phyloP scores from a whole-genome alignment of 2,329 filamentous ascomycete genomes.

The Trichoderma citrinoviride region DNA sequence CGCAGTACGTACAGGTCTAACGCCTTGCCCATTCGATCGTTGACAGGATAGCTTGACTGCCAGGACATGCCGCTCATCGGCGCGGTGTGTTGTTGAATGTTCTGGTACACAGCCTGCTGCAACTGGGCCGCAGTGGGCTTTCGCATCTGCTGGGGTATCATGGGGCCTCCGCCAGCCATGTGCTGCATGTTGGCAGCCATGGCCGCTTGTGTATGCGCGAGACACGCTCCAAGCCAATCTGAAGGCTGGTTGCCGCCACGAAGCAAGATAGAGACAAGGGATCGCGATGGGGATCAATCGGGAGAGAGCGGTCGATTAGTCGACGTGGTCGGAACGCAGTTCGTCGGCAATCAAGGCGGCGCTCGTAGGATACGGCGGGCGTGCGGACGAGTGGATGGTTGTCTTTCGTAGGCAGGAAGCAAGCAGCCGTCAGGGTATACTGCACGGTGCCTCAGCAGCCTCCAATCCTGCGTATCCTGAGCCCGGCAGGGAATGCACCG shows the following conservation, averaged over 20 bases:
- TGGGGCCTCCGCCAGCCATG: slow-evolving; percentile 49
- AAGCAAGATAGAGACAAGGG: not conserved
- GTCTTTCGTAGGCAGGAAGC: slow-evolving; percentile 24
- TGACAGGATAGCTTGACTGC: slow-evolving; percentile 40
- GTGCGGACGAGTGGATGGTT: not conserved
- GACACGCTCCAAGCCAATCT: slow-evolving; percentile 26
- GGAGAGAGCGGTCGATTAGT: not conserved
- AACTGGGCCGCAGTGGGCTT: slow-evolving; percentile 34
- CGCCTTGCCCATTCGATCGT: slow-evolving; percentile 44
- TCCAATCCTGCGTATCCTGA: slow-evolving; percentile 35
- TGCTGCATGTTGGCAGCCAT: slow-evolving; percentile 62
- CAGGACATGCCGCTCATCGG: slow-evolving; percentile 37
- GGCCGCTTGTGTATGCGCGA: slow-evolving; percentile 39
- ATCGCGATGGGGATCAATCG: not conserved
- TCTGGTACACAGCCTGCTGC: slow-evolving; percentile 42
- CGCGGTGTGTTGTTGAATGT: slow-evolving; percentile 37
- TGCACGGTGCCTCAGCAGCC: slow-evolving; percentile 35
- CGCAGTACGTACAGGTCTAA: slow-evolving; percentile 42
- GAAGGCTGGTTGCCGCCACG: not conserved
- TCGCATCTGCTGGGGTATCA: slow-evolving; percentile 46
- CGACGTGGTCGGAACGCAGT: not conserved
- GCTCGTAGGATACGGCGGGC: not conserved
- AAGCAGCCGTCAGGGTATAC: slow-evolving; percentile 24
- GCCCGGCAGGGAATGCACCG: not conserved
- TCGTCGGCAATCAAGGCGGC: not conserved